Evolutionary conservation across 306 rosid genomes (phyloP).

Genomic region (Coriaria nepalensis): DNA sequence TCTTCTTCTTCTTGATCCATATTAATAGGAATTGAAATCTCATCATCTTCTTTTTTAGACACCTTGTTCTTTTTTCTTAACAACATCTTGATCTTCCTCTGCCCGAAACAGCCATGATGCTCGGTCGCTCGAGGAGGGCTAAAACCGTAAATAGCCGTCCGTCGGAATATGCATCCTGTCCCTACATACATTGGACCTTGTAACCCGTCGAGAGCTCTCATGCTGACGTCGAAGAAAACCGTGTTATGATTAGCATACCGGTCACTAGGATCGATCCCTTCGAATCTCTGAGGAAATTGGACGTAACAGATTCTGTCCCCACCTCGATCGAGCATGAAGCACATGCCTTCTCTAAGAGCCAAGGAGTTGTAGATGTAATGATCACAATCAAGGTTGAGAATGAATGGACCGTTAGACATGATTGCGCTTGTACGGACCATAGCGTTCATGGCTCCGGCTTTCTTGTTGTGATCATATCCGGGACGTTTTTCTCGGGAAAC

Average conservation of each 20-base stretch:
- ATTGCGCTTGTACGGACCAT: conserved; percentile 75
- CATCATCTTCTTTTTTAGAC: conserved; percentile 51
- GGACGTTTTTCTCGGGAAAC: conserved; percentile 85
- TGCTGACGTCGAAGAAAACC: conserved; percentile 74
- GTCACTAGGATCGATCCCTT: conserved; percentile 73
- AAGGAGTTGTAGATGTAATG: conserved; percentile 67
- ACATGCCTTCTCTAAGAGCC: conserved; percentile 85
- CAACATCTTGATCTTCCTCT: conserved; percentile 44
- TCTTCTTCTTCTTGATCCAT: conserved; percentile 28
- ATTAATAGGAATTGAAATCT: conserved; percentile 33
- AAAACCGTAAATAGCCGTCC: conserved; percentile 79
- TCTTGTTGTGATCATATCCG: conserved; percentile 74
- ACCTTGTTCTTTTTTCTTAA: conserved; percentile 37
- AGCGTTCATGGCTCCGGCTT: conserved; percentile 89
- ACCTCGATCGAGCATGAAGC: conserved; percentile 85
- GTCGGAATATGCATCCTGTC: conserved; percentile 72
- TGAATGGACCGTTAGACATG: conserved; percentile 85
- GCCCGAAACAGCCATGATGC: conserved; percentile 68
- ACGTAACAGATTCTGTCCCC: conserved; percentile 79
- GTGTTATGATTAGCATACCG: conserved; percentile 80
- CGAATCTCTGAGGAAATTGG: conserved; percentile 82
- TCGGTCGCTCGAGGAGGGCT: conserved; percentile 83
- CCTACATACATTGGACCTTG: conserved; percentile 92
- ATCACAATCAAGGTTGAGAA: conserved; percentile 80
- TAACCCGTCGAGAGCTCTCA: conserved; percentile 85